Evolutionary conservation across 495 filamentous ascomycete species (phyloP).

Genomic region (Neurospora tetraspora): DNA sequence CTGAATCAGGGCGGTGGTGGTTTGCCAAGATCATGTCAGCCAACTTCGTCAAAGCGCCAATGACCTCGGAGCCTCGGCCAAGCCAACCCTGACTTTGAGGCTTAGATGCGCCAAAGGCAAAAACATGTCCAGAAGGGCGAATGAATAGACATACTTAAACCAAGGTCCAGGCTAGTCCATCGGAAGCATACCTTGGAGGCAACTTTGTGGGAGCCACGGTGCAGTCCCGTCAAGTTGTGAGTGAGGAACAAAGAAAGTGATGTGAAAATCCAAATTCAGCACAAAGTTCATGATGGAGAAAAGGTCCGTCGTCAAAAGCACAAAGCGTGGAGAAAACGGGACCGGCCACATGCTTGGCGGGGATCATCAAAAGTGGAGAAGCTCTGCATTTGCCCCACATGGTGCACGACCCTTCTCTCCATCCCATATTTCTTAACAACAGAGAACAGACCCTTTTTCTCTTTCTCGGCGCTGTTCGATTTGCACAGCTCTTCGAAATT

Average conservation of each 20-base stretch:
- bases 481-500: not conserved
- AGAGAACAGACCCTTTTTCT: not conserved
- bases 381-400: not conserved
- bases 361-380: not conserved
- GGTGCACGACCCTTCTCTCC: not conserved
- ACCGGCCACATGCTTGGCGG: not conserved
- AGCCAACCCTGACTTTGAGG: not conserved
- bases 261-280: not conserved
- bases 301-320: not conserved
- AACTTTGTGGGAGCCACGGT: not conserved
- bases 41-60: not conserved
- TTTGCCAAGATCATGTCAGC: not conserved
- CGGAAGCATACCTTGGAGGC: not conserved
- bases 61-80: not conserved
- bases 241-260: not conserved
- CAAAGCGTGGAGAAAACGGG: not conserved
- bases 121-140: not conserved
- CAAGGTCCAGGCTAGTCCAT: not conserved
- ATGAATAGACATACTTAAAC: not conserved
- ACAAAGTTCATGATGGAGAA: not conserved
- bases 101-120: not conserved
- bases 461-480: not conserved
- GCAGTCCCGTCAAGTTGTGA: not conserved
- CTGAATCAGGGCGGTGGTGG: not conserved
- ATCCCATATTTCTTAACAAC: not conserved